Percentiles rank a stretch among this genome's conserved stretches.
Evolutionary conservation across 306 rosid genomes (phyloP).

Genomic region (Biancaea sappan): DNA sequence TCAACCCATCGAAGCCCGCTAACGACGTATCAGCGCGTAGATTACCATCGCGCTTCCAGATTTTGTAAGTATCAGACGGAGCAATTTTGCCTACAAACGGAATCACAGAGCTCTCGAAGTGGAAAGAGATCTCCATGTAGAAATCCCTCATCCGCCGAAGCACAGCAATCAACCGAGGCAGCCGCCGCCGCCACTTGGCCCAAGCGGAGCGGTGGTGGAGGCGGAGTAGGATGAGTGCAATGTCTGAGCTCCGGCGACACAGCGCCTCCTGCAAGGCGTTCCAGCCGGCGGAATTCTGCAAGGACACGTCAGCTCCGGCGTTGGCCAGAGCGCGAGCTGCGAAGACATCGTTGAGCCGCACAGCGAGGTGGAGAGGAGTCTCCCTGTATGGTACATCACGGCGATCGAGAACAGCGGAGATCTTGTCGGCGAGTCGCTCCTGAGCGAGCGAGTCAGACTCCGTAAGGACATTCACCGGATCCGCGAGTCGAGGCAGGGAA

Average conservation of each 20-base stretch:
- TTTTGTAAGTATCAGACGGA: constrained; percentile 89
- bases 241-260: constrained; percentile 80
- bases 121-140: constrained; percentile 93
- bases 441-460: constrained; percentile 85
- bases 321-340: constrained; percentile 60
- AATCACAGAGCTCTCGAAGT: constrained; percentile 94
- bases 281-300: constrained; percentile 87
- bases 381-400: constrained; percentile 88
- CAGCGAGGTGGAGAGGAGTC: constrained; percentile 92
- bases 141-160: constrained; percentile 95
- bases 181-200: constrained; percentile 93
- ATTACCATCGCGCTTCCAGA: constrained; percentile 95
- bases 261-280: constrained; percentile 85
- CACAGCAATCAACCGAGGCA: constrained; percentile 75
- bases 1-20: constrained; percentile 93
- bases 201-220: constrained; percentile 84
- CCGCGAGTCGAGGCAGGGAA: constrained; percentile 68
- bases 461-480: constrained; percentile 61
- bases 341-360: constrained; percentile 60
- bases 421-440: constrained; percentile 71
- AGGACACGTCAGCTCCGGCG: constrained; percentile 84
- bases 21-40: constrained; percentile 74
- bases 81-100: constrained; percentile 85
- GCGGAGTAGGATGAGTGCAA: constrained; percentile 64
- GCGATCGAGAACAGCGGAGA: constrained; percentile 72